phyloP scores from a whole-genome alignment of 148 eudicot genomes.

The Nepenthes mirabilis region DNA sequence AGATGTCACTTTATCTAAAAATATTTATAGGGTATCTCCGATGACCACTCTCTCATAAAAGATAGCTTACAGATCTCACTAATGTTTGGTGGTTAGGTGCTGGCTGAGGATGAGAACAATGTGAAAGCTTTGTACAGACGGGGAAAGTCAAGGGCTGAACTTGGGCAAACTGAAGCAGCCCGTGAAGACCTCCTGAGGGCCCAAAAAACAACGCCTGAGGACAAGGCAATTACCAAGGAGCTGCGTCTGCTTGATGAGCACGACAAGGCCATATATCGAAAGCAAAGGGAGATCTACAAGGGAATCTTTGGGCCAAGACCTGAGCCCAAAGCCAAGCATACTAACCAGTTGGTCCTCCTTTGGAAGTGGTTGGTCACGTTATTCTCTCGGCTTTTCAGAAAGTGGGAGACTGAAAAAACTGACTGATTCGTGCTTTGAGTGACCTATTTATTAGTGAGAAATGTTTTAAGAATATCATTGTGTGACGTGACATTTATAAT shows the following conservation, averaged over 20 bases:
- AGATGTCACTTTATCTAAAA: too few relatives aligned
- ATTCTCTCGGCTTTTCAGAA: slow-evolving; percentile 34
- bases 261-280: slow-evolving; percentile 41
- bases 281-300: slow-evolving; percentile 74
- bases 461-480: too few relatives aligned
- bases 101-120: slow-evolving; percentile 75
- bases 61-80: background rate
- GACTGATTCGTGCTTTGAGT: slow-evolving; percentile 16
- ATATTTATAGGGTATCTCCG: too few relatives aligned
- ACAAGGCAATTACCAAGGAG: slow-evolving; percentile 71
- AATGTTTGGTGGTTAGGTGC: slow-evolving; percentile 29
- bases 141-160: slow-evolving; percentile 87
- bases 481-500: too few relatives aligned
- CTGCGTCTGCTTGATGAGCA: slow-evolving; percentile 66
- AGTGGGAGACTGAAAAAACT: slow-evolving; percentile 26
- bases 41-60: background rate
- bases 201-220: slow-evolving; percentile 64
- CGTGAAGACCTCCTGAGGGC: slow-evolving; percentile 83
- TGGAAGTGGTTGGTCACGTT: slow-evolving; percentile 76
- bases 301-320: slow-evolving; percentile 84
- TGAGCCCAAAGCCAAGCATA: slow-evolving; percentile 47
- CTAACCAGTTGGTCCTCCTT: slow-evolving; percentile 37
- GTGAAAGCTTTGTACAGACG: slow-evolving; percentile 83
- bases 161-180: slow-evolving; percentile 93
- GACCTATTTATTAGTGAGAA: too few relatives aligned